A percentile compares a stretch with the other conserved stretches of the same genome.
Evolutionary conservation across 2,329 filamentous ascomycete genomes (phyloP).

Genomic region (Fusarium torreyae): DNA sequence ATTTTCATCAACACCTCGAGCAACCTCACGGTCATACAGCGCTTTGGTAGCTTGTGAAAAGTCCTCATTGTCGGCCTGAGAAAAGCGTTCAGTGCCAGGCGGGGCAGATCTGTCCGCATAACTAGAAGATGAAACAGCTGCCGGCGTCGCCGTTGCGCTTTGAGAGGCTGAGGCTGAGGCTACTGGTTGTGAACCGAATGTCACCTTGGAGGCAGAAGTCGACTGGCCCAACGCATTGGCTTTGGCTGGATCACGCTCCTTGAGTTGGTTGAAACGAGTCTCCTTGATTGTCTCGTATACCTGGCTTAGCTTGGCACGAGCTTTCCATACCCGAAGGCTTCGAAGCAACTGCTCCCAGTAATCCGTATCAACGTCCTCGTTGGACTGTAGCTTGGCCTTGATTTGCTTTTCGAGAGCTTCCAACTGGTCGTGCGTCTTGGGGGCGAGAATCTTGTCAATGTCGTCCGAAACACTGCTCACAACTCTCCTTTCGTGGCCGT

Average conservation of each 20-base stretch:
- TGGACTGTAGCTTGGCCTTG: conserved; percentile 84
- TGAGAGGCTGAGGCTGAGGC: conserved; percentile 19
- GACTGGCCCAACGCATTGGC: conserved; percentile 58
- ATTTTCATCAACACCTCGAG: conserved; percentile 90
- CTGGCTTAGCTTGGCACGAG: conserved; percentile 84
- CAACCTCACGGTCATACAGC: conserved; percentile 92
- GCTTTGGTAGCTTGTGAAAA: conserved; percentile 90
- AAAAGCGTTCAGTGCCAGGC: conserved; percentile 77
- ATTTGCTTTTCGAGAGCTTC: conserved; percentile 90
- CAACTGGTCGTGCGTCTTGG: conserved; percentile 90
- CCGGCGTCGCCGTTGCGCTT: conserved; percentile 23
- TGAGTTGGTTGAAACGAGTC: conserved; percentile 76
- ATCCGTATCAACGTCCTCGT: conserved; percentile 94
- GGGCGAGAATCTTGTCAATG: conserved; percentile 87
- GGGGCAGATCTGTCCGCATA: conserved; percentile 58
- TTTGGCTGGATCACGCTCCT: conserved; percentile 77
- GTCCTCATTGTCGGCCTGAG: conserved; percentile 79
- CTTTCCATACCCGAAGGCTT: conserved; percentile 91
- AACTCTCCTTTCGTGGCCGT: conserved; percentile 77
- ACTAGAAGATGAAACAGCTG: conserved; percentile 38
- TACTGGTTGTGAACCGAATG: conserved; percentile 11
- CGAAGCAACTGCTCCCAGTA: conserved; percentile 96
- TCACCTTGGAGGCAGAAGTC: conserved; percentile 10
- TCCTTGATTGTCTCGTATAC: conserved; percentile 83
- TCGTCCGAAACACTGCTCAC: conserved; percentile 87